Evolutionary conservation across 2,329 filamentous ascomycete genomes (phyloP), one percentile per base, ranked within the genome.

Genomic region (Septoria linicola): DNA sequence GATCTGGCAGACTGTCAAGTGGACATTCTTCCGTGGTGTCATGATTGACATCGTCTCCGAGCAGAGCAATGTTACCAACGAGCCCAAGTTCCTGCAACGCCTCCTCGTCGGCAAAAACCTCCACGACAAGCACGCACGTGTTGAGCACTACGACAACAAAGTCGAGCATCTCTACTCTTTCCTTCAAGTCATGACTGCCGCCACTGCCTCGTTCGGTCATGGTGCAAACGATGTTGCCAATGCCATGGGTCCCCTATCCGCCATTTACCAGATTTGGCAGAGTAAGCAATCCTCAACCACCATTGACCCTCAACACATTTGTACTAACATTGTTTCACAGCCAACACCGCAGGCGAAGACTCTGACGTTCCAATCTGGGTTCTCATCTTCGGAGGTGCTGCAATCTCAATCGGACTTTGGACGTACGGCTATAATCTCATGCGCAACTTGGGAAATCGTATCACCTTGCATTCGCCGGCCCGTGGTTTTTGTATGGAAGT

Each of bases 201-300:
- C 82, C 70, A 87, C 83, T 51, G 83, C 83, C 31, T 85, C 82
- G 1, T 86, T 88, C 59, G 82, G 83, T 1, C 84, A 85, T 68
- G 82, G 82, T n/a, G 79, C 80, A 55, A 85, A 85, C 66, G 82
- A 85, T 55, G 79, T 63, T 21, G 73, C 79, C 61, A 85, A 79
- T 62, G 81, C 81, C 16, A 75, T 83, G 44, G 81, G 81, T 0
- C 82, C 82, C 1, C 81, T 80, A 59, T 77, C 82, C 1, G 77
- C 80, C 36, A 78, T 84, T 59, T 85, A 75, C 68, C 70, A 80
- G 55, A 78, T 83, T 57, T 86, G 79, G 76, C 60, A 70, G 19
- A 72, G n/a, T n/a, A n/a, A n/a, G n/a, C n/a, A n/a, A n/a, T n/a
- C n/a, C n/a, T n/a, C n/a, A n/a, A n/a, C n/a, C n/a, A n/a, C n/a